Base-by-base conservation (phyloP, 2,329 filamentous ascomycete genomes). In the Calonectria fujianensis region DNA sequence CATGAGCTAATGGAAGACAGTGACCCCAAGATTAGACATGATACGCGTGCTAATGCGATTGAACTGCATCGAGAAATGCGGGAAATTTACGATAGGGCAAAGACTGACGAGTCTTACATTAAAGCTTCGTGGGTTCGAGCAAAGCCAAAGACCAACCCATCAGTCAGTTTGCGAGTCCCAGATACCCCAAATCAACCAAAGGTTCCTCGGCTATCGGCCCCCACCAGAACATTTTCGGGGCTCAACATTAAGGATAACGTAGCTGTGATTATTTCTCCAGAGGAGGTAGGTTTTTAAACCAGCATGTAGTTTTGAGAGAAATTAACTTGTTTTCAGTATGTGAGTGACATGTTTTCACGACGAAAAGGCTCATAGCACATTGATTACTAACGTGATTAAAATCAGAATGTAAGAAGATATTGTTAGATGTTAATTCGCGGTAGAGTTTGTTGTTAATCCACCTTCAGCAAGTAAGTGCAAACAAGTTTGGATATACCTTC, bases 351-450 rank as follows among this genome's bases (percentile, higher is more conserved):
- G 18, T 9, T 5, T 13, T 13, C 7, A 32, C 31, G 4, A 32
- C 5, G 11, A 3, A 37, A 27, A 4, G 13, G 5, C 6, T 2
- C 16, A 9, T 2, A 7, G 0, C 13, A 2, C 24, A 16, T 4
- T 27, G 4, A 5, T 61, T 16, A 18, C 54, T 27, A 7, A 61
- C 5, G 16, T 2, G 10, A 11, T 7, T 27, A 39, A 16, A 39
- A 39, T 1, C 29, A 61, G 54, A 61, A 61, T 61, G 54, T 61
- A 39, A 39, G 20, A 18, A 24, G 37, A 39, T 16, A 39, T 14
- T 4, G 2, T 16, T 39, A 39, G 37, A 39, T 14, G 4, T 10
- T 39, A 10, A 39, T 16, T 4, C 16, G 37, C 1, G 18, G 9
- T 3, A 16, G 14, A 39, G 3, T 16, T 39, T 4, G 37, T 16